These are phyloP conservation scores for Chalciporus chontae DNA, from an alignment of 768 basidiomycete species.

Conservation along the genomic window DNA sequence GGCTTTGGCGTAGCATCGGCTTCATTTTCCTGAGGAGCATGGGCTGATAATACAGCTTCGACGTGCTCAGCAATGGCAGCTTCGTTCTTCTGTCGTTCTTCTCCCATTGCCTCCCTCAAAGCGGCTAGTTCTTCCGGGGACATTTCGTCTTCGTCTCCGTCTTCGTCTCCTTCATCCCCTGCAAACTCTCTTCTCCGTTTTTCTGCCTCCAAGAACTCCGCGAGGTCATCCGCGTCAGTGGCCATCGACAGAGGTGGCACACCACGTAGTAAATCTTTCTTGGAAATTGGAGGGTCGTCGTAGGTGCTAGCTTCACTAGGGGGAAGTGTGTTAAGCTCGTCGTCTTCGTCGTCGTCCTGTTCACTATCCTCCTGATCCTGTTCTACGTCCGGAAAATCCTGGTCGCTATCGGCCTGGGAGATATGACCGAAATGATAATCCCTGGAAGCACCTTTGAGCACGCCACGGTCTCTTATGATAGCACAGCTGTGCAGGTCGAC, in stretches of 20 bases:
- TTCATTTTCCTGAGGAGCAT: slow-evolving; percentile 1
- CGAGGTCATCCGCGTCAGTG: slow-evolving; percentile 58
- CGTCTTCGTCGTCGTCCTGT: slow-evolving; percentile 51
- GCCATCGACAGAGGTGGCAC: slow-evolving; percentile 45
- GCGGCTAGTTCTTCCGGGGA: slow-evolving; percentile 16
- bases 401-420: slow-evolving; percentile 36
- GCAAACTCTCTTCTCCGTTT: slow-evolving; percentile 42
- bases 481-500: slow-evolving; percentile 60
- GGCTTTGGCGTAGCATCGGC: slow-evolving; percentile 18
- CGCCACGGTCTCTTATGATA: slow-evolving; percentile 69
- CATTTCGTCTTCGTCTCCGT: slow-evolving; percentile 19
- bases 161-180: slow-evolving; percentile 27
- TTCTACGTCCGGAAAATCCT: slow-evolving; percentile 36
- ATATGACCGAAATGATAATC: slow-evolving; percentile 53
- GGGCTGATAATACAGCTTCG: slow-evolving; percentile 3
- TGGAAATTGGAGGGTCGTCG: slow-evolving; percentile 29
- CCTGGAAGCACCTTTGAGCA: slow-evolving; percentile 43
- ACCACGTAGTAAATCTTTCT: slow-evolving; percentile 31
- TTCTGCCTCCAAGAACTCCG: slow-evolving; percentile 67
- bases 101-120: slow-evolving; percentile 15
- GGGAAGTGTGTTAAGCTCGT: slow-evolving; percentile 57
- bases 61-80: slow-evolving; percentile 3
- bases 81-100: slow-evolving; percentile 10
- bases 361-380: slow-evolving; percentile 45
- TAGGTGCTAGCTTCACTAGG: slow-evolving; percentile 24